phyloP scores from a whole-genome alignment of 2,329 filamentous ascomycete species.

The Nemania sp. region DNA sequence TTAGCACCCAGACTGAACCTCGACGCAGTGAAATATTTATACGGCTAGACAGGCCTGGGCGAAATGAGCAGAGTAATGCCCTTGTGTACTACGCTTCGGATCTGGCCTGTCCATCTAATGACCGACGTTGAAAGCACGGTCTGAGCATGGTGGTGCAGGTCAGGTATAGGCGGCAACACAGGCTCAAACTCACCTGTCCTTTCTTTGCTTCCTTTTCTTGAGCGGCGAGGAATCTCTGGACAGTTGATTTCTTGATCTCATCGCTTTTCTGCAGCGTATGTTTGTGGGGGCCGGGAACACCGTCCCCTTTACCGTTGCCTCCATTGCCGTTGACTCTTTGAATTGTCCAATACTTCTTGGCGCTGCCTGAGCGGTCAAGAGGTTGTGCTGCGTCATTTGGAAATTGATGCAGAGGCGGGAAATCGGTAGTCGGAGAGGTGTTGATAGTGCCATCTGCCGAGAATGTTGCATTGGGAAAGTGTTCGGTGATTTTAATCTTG shows the following conservation, averaged over 20 bases:
- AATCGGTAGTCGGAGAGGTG: conserved; percentile 25
- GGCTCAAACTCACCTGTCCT: conserved; percentile 49
- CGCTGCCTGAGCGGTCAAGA: conserved; percentile 47
- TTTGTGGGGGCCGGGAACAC: conserved; percentile 71
- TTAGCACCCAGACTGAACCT: background rate
- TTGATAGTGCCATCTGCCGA: conserved; percentile 35
- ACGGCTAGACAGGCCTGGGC: background rate
- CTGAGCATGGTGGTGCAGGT: too few relatives aligned
- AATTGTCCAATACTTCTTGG: conserved; percentile 70
- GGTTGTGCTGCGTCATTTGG: conserved; percentile 28
- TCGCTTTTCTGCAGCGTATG: conserved; percentile 75
- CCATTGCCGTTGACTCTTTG: conserved; percentile 78
- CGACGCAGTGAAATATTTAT: background rate
- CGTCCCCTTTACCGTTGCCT: conserved; percentile 71
- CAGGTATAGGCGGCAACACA: conserved; percentile 3
- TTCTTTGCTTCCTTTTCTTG: conserved; percentile 69
- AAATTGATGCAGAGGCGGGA: conserved; percentile 33
- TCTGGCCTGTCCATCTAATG: background rate
- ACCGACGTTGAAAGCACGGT: too few relatives aligned
- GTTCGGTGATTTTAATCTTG: conserved; percentile 85
- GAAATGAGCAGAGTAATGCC: too few relatives aligned
- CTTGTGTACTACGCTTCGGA: too few relatives aligned
- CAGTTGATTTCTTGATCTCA: conserved; percentile 79
- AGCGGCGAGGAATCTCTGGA: conserved; percentile 66
- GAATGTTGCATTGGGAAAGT: conserved; percentile 60